A percentile compares a stretch with the other conserved stretches of the same genome.
These are phyloP conservation scores for Penicillium rolfsii DNA, from an alignment of 2,329 filamentous ascomycete species.

Conservation along the genomic window DNA sequence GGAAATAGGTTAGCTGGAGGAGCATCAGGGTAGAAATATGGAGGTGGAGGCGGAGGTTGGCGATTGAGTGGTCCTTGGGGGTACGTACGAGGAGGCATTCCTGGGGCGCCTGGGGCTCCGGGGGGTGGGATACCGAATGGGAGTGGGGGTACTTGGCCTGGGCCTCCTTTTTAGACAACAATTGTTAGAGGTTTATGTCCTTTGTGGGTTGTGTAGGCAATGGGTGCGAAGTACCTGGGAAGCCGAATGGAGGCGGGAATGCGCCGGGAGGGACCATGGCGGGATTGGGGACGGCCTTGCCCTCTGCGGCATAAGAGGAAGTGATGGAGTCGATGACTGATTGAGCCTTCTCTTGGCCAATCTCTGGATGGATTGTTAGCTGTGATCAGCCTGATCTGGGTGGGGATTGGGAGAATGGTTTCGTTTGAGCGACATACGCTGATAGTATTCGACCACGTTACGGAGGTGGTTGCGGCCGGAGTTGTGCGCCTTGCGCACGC, in stretches of 20 bases:
- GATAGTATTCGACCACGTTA: constrained; percentile 98
- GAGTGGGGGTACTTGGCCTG: constrained; percentile 56
- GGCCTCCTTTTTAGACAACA: constrained; percentile 29
- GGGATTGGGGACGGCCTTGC: constrained; percentile 82
- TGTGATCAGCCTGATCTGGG: background rate
- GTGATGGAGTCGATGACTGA: constrained; percentile 98
- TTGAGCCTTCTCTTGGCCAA: constrained; percentile 97
- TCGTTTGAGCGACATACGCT: constrained; percentile 61
- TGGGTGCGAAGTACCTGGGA: constrained; percentile 57
- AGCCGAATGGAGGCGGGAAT: constrained; percentile 61
- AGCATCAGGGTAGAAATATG: background rate
- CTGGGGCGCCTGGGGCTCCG: constrained; percentile 46
- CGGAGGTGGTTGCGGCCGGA: constrained; percentile 93
- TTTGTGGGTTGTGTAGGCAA: constrained; percentile 4
- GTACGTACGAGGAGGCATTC: constrained; percentile 59
- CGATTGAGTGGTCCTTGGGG: background rate
- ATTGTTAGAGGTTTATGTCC: background rate
- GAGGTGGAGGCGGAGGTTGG: constrained; percentile 11
- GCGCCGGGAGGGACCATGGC: constrained; percentile 68
- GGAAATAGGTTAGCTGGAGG: constrained; percentile 17
- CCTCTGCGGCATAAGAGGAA: constrained; percentile 90
- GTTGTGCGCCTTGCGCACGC: constrained; percentile 98
- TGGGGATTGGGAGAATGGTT: background rate
- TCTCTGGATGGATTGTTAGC: constrained; percentile 62
- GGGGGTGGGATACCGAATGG: constrained; percentile 59